These are phyloP conservation scores for Cardamine resedifolia DNA, from an alignment of 345 rosid species.

Conservation along the genomic window DNA sequence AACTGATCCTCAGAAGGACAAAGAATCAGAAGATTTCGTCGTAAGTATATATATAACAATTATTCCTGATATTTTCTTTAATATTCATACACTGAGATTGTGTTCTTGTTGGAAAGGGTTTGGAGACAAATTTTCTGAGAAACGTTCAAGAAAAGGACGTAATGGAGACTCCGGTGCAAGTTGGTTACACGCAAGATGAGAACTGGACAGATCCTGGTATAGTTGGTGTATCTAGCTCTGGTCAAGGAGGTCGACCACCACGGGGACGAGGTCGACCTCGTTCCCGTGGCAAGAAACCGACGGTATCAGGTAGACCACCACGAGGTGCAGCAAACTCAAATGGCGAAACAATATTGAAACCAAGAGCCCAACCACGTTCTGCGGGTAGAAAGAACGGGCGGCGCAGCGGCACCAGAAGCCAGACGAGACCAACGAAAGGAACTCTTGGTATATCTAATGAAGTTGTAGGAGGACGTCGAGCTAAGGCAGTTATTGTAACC, in stretches of 20 bases:
- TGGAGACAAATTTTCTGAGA: slow-evolving; percentile 41
- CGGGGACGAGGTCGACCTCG: slow-evolving; percentile 51
- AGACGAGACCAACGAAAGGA: slow-evolving; percentile 51
- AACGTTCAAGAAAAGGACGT: slow-evolving; percentile 38
- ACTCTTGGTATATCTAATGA: slow-evolving; percentile 35
- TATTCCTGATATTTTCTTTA: not conserved
- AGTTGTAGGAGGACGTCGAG: slow-evolving; percentile 23
- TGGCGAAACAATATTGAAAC: slow-evolving; percentile 35
- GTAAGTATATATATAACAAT: slow-evolving; percentile 45
- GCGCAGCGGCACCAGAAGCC: slow-evolving; percentile 45
- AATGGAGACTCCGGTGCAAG: slow-evolving; percentile 35
- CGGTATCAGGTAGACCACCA: slow-evolving; percentile 49
- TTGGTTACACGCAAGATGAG: slow-evolving; percentile 47
- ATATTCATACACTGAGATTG: not conserved
- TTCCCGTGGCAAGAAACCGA: slow-evolving; percentile 48
- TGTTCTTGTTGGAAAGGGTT: slow-evolving; percentile 7
- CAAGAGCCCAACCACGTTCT: slow-evolving; percentile 53
- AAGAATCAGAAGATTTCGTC: slow-evolving; percentile 41
- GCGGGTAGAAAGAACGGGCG: slow-evolving; percentile 57
- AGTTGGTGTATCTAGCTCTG: slow-evolving; percentile 36
- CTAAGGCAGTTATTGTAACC: slow-evolving; percentile 23
- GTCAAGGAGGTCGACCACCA: slow-evolving; percentile 48
- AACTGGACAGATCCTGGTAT: slow-evolving; percentile 48
- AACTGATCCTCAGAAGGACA: slow-evolving; percentile 46
- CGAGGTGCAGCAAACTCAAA: slow-evolving; percentile 33